phyloP scores from a whole-genome alignment of 75 land plant species.

The Larix kaempferi region DNA sequence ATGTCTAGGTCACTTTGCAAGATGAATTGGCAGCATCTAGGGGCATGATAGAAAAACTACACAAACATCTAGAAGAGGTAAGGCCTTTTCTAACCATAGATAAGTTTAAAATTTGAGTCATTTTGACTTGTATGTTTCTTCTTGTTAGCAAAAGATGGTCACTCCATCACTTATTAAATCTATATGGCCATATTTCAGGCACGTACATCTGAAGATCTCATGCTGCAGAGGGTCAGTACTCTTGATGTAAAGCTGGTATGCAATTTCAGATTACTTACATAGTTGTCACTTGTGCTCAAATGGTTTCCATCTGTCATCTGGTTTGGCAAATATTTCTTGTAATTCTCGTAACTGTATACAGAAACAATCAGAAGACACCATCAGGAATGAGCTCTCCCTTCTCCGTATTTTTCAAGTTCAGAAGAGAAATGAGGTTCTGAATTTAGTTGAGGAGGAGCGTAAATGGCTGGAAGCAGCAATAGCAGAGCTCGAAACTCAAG shows the following conservation, averaged over 20 bases:
- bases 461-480: constrained; percentile 5
- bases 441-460: constrained; percentile 7
- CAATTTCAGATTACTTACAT: neutral
- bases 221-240: constrained; percentile 32
- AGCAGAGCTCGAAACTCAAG: constrained; percentile 3
- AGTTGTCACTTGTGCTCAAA: neutral
- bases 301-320: neutral
- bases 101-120: neutral
- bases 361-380: constrained; percentile 16
- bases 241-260: constrained; percentile 52
- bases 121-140: neutral
- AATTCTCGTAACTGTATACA: constrained; percentile 16
- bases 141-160: neutral
- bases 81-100: neutral
- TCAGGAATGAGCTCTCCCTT: constrained; percentile 19
- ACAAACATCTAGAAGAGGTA: constrained; percentile 52
- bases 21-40: constrained; percentile 37
- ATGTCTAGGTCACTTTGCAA: constrained; percentile 49
- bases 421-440: constrained; percentile 27
- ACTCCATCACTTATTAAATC: neutral
- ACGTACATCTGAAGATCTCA: constrained; percentile 51
- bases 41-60: constrained; percentile 36
- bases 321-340: neutral
- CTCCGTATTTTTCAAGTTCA: constrained; percentile 33
- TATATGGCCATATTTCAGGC: constrained; percentile 26